phyloP scores from a whole-genome alignment of 768 basidiomycete genomes.

The Dacryopinax spathularia region DNA sequence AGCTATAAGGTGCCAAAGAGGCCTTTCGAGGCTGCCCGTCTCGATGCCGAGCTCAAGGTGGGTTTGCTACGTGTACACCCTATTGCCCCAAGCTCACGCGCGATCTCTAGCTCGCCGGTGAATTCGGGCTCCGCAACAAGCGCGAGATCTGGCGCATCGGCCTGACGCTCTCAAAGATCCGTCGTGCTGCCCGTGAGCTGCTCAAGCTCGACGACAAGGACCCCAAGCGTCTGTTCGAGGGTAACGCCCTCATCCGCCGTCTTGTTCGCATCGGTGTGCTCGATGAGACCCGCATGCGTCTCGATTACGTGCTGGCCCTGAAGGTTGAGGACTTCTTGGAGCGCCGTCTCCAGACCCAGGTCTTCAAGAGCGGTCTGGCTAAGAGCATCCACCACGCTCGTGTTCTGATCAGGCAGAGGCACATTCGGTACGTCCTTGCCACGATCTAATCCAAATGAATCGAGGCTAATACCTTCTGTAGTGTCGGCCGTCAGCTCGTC shows the following conservation, averaged over 20 bases:
- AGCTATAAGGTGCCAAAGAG: conserved; percentile 99
- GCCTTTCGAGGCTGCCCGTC: conserved; percentile 92
- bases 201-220: conserved; percentile 99
- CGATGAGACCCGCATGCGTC: conserved; percentile 96
- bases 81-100: background rate
- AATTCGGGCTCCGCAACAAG: conserved; percentile 99
- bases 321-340: conserved; percentile 99
- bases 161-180: conserved; percentile 96
- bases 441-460: background rate
- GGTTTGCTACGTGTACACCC: conserved; percentile 10
- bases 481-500: conserved; percentile 98
- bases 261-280: conserved; percentile 99
- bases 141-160: conserved; percentile 99
- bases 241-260: conserved; percentile 83
- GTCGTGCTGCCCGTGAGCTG: conserved; percentile 99
- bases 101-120: conserved; percentile 74
- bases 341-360: conserved; percentile 95
- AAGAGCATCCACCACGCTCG: conserved; percentile 98
- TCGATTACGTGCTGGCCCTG: conserved; percentile 99
- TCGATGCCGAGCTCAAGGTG: conserved; percentile 99
- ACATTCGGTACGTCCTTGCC: conserved; percentile 65
- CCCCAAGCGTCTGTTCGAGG: conserved; percentile 98
- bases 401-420: conserved; percentile 92
- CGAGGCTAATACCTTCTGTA: conserved; percentile 20
- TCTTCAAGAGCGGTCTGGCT: conserved; percentile 96